These are phyloP conservation scores for Botryotinia narcissicola DNA, from an alignment of 2,329 filamentous ascomycete genomes.

Conservation along the genomic window DNA sequence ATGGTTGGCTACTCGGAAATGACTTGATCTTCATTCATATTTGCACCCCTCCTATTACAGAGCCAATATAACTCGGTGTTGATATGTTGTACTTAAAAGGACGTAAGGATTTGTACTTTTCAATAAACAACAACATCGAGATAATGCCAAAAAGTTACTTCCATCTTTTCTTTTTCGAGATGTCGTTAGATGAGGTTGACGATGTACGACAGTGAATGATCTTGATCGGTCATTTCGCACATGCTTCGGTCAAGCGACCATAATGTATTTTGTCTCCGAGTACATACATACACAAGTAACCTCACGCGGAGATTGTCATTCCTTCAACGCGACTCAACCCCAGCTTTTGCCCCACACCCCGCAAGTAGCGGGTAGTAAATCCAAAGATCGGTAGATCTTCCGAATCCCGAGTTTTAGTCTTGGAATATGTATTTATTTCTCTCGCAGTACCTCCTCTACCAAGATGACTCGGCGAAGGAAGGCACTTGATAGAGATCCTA, in stretches of 20 bases:
- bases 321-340: not conserved
- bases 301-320: slow-evolving; percentile 23
- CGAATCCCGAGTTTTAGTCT: slow-evolving; percentile 10
- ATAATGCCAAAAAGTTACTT: too few relatives aligned
- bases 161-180: not conserved
- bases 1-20: slow-evolving; percentile 7
- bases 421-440: not conserved
- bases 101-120: not conserved
- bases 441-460: not conserved
- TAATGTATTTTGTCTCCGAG: not conserved
- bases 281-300: slow-evolving; percentile 18
- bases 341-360: slow-evolving; percentile 12
- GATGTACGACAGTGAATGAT: slow-evolving; percentile 2
- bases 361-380: slow-evolving; percentile 13
- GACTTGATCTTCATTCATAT: not conserved
- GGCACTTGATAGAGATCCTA: slow-evolving; percentile 10
- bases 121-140: not conserved
- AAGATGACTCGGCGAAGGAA: not conserved
- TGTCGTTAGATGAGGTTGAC: slow-evolving; percentile 1
- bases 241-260: slow-evolving; percentile 23
- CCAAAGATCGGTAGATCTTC: slow-evolving; percentile 16
- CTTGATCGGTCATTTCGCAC: slow-evolving; percentile 15
- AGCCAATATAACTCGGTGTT: not conserved
- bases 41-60: not conserved
- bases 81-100: not conserved